Evolutionary conservation across 352 stramenopile species (phyloP).

Genomic region (Saprolegnia diclina): DNA sequence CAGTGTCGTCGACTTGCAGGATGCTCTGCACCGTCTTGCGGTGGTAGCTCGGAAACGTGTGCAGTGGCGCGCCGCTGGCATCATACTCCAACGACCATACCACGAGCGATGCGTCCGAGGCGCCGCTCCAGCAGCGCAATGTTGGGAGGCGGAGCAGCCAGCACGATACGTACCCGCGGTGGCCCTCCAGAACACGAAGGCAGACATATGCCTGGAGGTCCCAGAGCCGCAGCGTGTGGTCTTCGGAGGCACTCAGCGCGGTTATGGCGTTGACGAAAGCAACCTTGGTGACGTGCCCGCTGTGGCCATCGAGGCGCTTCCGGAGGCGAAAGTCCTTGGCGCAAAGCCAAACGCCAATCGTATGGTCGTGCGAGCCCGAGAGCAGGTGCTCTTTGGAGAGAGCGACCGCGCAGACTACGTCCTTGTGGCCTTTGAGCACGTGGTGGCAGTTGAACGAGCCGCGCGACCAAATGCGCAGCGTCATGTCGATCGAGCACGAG

Average conservation of each 20-base stretch:
- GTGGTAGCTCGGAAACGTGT: slow-evolving; percentile 37
- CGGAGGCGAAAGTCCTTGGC: slow-evolving; percentile 39
- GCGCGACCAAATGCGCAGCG: slow-evolving; percentile 67
- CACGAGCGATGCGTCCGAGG: slow-evolving; percentile 47
- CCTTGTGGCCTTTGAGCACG: slow-evolving; percentile 55
- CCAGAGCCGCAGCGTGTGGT: slow-evolving; percentile 57
- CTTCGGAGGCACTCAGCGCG: slow-evolving; percentile 57
- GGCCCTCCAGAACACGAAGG: slow-evolving; percentile 36
- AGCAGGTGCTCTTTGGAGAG: slow-evolving; percentile 51
- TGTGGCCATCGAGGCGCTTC: slow-evolving; percentile 42
- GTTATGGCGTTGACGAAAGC: slow-evolving; percentile 28
- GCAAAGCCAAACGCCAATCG: slow-evolving; percentile 48
- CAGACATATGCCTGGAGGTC: slow-evolving; percentile 39
- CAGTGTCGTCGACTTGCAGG: slow-evolving; percentile 7
- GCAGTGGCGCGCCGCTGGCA: background rate
- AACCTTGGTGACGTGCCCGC: slow-evolving; percentile 54
- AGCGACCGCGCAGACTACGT: slow-evolving; percentile 57
- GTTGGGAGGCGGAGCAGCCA: slow-evolving; percentile 28
- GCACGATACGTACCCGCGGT: slow-evolving; percentile 52
- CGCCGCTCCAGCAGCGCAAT: slow-evolving; percentile 46
- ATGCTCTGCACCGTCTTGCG: slow-evolving; percentile 53
- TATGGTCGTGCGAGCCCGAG: slow-evolving; percentile 61
- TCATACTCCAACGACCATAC: slow-evolving; percentile 42
- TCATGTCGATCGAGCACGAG: slow-evolving; percentile 57
- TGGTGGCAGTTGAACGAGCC: slow-evolving; percentile 45